These are phyloP conservation scores for Ogataea populi-albae DNA, from an alignment of 805 yeast genomes.

Conservation along the genomic window DNA sequence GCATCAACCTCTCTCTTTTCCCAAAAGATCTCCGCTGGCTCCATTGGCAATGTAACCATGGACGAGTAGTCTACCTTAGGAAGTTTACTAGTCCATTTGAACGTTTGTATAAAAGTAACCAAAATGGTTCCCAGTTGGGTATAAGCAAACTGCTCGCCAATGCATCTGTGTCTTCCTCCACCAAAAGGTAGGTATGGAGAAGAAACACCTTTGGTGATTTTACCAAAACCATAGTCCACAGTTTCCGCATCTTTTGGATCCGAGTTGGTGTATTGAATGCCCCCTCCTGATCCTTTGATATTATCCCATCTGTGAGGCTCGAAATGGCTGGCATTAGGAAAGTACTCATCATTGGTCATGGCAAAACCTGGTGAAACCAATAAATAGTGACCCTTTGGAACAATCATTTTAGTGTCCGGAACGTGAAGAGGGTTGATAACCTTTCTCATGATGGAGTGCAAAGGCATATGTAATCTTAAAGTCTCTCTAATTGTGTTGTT, in stretches of 20 bases:
- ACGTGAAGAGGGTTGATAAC: slow-evolving; percentile 76
- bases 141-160: slow-evolving; percentile 97
- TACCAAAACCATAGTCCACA: slow-evolving; percentile 96
- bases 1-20: slow-evolving; percentile 49
- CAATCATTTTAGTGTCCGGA: slow-evolving; percentile 73
- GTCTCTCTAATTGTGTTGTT: slow-evolving; percentile 89
- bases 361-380: slow-evolving; percentile 94
- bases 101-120: slow-evolving; percentile 67
- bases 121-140: slow-evolving; percentile 87
- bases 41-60: slow-evolving; percentile 89
- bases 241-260: slow-evolving; percentile 27
- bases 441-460: slow-evolving; percentile 93
- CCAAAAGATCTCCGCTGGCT: slow-evolving; percentile 72
- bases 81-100: slow-evolving; percentile 69
- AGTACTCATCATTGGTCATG: slow-evolving; percentile 69
- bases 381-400: slow-evolving; percentile 87
- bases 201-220: slow-evolving; percentile 90
- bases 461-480: slow-evolving; percentile 91
- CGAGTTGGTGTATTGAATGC: slow-evolving; percentile 37
- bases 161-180: slow-evolving; percentile 99
- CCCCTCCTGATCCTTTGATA: slow-evolving; percentile 27
- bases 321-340: slow-evolving; percentile 70
- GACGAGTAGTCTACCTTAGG: slow-evolving; percentile 78
- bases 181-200: slow-evolving; percentile 98
- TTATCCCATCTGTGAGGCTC: slow-evolving; percentile 87